Evolutionary conservation across 257 asterid species (phyloP).

Genomic region (Lavandula angustifolia): DNA sequence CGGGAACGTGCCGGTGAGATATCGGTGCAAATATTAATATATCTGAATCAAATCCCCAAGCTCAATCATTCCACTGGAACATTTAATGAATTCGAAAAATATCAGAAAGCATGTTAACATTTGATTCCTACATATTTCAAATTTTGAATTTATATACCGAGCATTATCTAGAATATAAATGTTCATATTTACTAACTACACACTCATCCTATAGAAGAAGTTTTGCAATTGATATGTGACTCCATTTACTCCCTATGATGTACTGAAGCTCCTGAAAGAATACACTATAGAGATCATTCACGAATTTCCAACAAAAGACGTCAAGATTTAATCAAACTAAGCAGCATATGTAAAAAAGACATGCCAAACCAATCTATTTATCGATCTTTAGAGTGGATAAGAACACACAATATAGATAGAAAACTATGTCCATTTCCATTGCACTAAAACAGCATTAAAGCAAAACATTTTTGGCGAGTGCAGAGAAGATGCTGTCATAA

Average conservation of each 20-base stretch:
- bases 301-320: not conserved
- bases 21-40: no score
- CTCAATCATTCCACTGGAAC: slow-evolving; percentile 1
- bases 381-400: not conserved
- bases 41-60: not conserved
- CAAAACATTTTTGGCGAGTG: not conserved
- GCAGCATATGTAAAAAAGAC: slow-evolving; percentile 1
- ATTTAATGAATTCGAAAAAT: slow-evolving; percentile 2
- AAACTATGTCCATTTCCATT: not conserved
- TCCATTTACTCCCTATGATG: slow-evolving; percentile 8
- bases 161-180: not conserved
- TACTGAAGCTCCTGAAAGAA: slow-evolving; percentile 34
- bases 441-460: not conserved
- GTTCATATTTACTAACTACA: not conserved
- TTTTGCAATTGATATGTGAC: not conserved
- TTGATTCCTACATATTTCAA: not conserved
- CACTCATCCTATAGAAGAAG: not conserved
- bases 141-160: not conserved
- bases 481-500: no score
- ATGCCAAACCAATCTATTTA: slow-evolving; percentile 7
- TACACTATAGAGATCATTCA: not conserved
- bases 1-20: no score
- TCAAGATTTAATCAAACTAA: slow-evolving; percentile 10
- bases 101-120: slow-evolving; percentile 3
- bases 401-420: not conserved